Percentiles rank a stretch among this genome's conserved stretches.
These are phyloP conservation scores for Leccinellum albellum DNA, from an alignment of 768 basidiomycete species.

Conservation along the genomic window DNA sequence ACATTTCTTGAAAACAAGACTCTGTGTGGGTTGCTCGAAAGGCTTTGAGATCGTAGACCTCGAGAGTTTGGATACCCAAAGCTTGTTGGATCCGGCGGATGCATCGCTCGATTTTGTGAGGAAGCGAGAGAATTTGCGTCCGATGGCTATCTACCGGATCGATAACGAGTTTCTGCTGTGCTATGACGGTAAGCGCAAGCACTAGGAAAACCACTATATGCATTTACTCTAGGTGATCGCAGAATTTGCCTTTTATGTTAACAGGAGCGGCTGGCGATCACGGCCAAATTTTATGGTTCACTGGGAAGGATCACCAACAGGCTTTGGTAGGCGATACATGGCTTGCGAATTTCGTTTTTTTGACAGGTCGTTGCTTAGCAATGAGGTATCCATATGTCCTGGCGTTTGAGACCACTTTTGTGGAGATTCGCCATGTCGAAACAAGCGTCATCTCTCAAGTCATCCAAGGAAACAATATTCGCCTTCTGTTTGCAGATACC, in stretches of 20 bases:
- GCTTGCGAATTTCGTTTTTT: background rate
- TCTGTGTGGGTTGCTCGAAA: slow-evolving; percentile 95
- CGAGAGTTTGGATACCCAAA: slow-evolving; percentile 95
- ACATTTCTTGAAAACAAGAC: slow-evolving; percentile 94
- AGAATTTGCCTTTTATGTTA: slow-evolving; percentile 99
- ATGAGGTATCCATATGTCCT: slow-evolving; percentile 95
- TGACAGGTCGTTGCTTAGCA: slow-evolving; percentile 45
- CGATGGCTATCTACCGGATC: slow-evolving; percentile 95
- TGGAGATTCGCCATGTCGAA: slow-evolving; percentile 95
- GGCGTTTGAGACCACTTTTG: slow-evolving; percentile 94
- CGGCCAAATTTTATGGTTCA: slow-evolving; percentile 90
- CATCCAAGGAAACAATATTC: slow-evolving; percentile 88
- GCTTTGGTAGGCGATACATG: slow-evolving; percentile 68
- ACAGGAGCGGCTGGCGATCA: slow-evolving; percentile 91
- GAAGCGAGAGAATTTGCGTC: slow-evolving; percentile 81
- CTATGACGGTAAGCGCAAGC: slow-evolving; percentile 76
- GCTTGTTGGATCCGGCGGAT: slow-evolving; percentile 89
- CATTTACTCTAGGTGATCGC: slow-evolving; percentile 3
- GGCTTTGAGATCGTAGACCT: slow-evolving; percentile 99
- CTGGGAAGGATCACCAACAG: slow-evolving; percentile 94
- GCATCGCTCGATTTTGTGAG: slow-evolving; percentile 89
- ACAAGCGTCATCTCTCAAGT: slow-evolving; percentile 90
- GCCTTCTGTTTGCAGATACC: slow-evolving; percentile 89
- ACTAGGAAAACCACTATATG: background rate
- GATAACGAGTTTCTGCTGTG: slow-evolving; percentile 96